Evolutionary conservation across 2,329 filamentous ascomycete genomes (phyloP).

Genomic region (Fusarium sp.): DNA sequence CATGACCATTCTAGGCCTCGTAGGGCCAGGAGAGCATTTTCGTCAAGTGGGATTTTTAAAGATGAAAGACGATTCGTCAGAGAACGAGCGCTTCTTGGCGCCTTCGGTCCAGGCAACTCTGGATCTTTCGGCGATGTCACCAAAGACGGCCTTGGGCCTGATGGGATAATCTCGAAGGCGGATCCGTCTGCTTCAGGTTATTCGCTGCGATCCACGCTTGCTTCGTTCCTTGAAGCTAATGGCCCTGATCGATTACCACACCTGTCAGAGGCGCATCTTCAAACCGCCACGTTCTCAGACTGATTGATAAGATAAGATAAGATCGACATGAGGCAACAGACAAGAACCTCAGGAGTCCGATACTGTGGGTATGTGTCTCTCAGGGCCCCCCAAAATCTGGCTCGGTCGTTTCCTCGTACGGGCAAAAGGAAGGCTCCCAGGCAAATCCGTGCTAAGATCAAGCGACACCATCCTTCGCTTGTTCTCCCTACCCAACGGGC

Average conservation of each 20-base stretch:
- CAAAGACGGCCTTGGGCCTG: neutral
- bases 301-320: slow-evolving; percentile 32
- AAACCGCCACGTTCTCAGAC: neutral
- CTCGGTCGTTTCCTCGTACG: neutral
- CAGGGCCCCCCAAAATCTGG: neutral
- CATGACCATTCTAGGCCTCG: neutral
- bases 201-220: neutral
- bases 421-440: neutral
- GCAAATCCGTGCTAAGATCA: neutral
- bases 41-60: neutral
- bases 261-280: neutral
- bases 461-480: neutral
- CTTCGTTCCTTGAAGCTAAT: neutral
- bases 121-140: slow-evolving; percentile 2
- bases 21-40: neutral
- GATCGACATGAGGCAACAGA: slow-evolving; percentile 4
- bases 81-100: slow-evolving; percentile 9
- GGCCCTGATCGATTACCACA: neutral
- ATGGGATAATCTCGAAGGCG: neutral
- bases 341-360: neutral
- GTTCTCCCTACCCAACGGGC: neutral
- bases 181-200: neutral
- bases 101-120: neutral
- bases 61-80: neutral
- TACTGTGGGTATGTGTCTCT: neutral